Conservation (phyloP, 805 yeast genomes). For the Suhomyces emberorum region DNA sequence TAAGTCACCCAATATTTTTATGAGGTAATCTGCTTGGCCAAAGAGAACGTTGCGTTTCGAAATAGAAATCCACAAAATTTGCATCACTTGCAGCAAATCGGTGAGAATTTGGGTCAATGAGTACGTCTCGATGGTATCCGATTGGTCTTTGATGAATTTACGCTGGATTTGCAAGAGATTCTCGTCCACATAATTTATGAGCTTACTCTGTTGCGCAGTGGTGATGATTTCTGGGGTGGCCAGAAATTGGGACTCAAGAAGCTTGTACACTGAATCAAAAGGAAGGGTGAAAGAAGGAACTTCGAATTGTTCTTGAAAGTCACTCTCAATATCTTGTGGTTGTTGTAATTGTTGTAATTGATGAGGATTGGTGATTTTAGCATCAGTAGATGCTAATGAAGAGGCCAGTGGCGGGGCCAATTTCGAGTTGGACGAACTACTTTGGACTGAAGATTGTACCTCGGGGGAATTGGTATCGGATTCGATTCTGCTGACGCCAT, state of each 20-base stretch:
- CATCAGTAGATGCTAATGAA: too few relatives aligned
- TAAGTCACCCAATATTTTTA: constrained; percentile 63
- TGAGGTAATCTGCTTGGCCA: constrained; percentile 62
- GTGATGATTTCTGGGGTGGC: constrained; percentile 9
- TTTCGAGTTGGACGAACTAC: too few relatives aligned
- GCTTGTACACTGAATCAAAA: constrained; percentile 28
- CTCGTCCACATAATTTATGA: constrained; percentile 54
- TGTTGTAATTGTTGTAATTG: too few relatives aligned
- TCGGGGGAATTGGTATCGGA: too few relatives aligned
- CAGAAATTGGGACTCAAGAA: constrained; percentile 12
- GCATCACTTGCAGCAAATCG: constrained; percentile 49
- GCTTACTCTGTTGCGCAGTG: constrained; percentile 50
- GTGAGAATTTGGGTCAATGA: constrained; percentile 31
- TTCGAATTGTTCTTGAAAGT: too few relatives aligned
- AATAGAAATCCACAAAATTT: constrained; percentile 62
- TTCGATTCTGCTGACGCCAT: too few relatives aligned
- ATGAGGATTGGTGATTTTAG: too few relatives aligned
- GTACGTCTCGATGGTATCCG: constrained; percentile 26
- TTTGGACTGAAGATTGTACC: too few relatives aligned
- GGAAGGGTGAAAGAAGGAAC: constrained; percentile 18
- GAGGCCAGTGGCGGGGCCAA: too few relatives aligned
- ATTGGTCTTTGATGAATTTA: constrained; percentile 41
- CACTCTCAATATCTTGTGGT: too few relatives aligned
- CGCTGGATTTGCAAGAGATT: constrained; percentile 53
- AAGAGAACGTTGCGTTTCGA: constrained; percentile 27